Conservation (phyloP, 768 basidiomycete genomes). For the Lactarius sanguifluus region DNA sequence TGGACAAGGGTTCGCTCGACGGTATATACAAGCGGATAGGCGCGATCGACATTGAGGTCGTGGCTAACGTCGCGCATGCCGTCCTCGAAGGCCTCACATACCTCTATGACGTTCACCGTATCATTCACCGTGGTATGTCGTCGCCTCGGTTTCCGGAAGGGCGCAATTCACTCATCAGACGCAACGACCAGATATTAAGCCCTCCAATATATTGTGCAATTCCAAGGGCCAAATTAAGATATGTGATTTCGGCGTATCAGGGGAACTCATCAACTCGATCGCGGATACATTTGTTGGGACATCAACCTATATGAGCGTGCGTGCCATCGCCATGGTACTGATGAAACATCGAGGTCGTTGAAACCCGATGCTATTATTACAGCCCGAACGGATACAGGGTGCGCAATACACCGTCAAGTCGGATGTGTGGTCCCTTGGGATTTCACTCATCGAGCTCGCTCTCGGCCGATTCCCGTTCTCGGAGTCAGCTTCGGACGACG, state of each 20-base stretch:
- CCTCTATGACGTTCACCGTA: conserved; percentile 94
- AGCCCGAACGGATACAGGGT: conserved; percentile 99
- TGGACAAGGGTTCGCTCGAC: conserved; percentile 93
- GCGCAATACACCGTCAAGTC: conserved; percentile 98
- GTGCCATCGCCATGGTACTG: conserved; percentile 35
- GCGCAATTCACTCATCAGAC: not conserved
- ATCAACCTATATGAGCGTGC: conserved; percentile 98
- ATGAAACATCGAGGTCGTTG: conserved; percentile 24
- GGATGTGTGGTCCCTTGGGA: conserved; percentile 98
- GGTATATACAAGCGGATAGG: conserved; percentile 96
- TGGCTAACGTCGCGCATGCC: conserved; percentile 91
- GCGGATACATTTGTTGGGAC: conserved; percentile 99
- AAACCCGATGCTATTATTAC: conserved; percentile 28
- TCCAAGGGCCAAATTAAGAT: conserved; percentile 97
- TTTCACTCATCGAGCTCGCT: conserved; percentile 95
- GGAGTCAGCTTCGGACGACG: conserved; percentile 65
- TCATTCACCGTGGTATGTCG: conserved; percentile 94
- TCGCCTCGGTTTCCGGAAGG: conserved; percentile 18
- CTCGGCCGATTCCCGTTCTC: conserved; percentile 97
- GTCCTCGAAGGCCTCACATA: conserved; percentile 95
- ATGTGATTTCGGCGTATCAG: conserved; percentile 98
- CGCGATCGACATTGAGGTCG: conserved; percentile 87
- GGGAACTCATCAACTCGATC: conserved; percentile 97
- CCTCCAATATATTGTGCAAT: conserved; percentile 95
- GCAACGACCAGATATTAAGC: conserved; percentile 85